Evolutionary conservation across 2,329 filamentous ascomycete genomes (phyloP).

Genomic region (Pezicula rhizophila): DNA sequence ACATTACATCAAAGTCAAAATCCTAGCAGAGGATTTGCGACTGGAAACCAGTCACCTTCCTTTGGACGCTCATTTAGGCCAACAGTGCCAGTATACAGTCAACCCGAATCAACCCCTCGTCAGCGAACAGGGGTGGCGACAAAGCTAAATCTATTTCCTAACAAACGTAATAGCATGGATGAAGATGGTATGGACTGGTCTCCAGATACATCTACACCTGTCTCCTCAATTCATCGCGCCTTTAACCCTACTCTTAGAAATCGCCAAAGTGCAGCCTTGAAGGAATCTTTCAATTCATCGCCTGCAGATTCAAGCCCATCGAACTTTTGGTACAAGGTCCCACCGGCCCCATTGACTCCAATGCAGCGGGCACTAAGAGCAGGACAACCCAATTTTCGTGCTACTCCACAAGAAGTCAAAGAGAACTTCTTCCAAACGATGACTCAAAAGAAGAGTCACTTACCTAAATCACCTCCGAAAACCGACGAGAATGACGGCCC

Average conservation of each 20-base stretch:
- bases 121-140: neutral
- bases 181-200: neutral
- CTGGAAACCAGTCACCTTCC: neutral
- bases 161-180: too few species aligned
- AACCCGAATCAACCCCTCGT: neutral
- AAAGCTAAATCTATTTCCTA: too few species aligned
- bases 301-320: neutral
- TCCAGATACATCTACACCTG: neutral
- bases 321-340: neutral
- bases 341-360: neutral
- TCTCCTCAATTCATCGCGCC: neutral
- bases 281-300: neutral
- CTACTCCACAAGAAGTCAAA: neutral
- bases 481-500: neutral
- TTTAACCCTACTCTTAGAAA: neutral
- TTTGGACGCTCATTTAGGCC: neutral
- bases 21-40: neutral
- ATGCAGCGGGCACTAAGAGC: neutral
- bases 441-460: neutral
- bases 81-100: neutral
- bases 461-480: neutral
- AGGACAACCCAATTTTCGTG: neutral
- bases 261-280: neutral
- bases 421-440: slow-evolving; percentile 1
- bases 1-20: too few species aligned